Conservation (phyloP, 768 basidiomycete species). For the Russula sp. region DNA sequence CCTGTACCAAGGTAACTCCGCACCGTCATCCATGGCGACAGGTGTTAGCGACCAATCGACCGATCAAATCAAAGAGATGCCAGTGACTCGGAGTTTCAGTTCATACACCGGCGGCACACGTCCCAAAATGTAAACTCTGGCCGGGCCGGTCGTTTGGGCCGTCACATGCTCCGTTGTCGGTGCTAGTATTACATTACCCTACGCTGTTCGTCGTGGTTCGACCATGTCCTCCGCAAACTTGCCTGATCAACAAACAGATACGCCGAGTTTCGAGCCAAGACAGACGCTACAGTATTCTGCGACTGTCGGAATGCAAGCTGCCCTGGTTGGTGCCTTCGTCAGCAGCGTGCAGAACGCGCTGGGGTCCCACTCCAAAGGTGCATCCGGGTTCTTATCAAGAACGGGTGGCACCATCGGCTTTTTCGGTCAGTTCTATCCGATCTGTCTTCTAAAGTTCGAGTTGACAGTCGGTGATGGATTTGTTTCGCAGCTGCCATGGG, state of each 20-base stretch:
- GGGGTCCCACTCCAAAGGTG: conserved; percentile 68
- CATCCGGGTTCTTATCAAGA: conserved; percentile 79
- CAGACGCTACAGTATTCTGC: conserved; percentile 52
- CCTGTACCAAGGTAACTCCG: conserved; percentile 31
- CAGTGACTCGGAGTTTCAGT: too few relatives aligned
- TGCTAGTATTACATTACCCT: too few relatives aligned
- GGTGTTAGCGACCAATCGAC: not conserved
- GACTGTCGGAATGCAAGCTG: conserved; percentile 56
- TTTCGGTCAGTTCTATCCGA: conserved; percentile 57
- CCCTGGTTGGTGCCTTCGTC: conserved; percentile 59
- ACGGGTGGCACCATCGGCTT: conserved; percentile 87
- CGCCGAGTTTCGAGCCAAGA: conserved; percentile 43
- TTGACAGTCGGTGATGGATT: not conserved
- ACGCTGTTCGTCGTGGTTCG: not conserved
- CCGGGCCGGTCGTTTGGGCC: conserved; percentile 14
- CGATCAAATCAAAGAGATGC: not conserved
- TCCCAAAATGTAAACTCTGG: conserved; percentile 5
- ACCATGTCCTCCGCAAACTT: conserved; percentile 10
- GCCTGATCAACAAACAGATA: conserved; percentile 9
- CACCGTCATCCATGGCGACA: conserved; percentile 11
- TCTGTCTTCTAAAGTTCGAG: not conserved
- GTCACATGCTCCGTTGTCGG: not conserved
- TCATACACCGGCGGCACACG: not conserved
- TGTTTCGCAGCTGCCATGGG: conserved; percentile 73
- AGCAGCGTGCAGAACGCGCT: conserved; percentile 78